These are phyloP conservation scores for Trichoderma simmonsii DNA, from an alignment of 2,329 filamentous ascomycete genomes.

Conservation along the genomic window DNA sequence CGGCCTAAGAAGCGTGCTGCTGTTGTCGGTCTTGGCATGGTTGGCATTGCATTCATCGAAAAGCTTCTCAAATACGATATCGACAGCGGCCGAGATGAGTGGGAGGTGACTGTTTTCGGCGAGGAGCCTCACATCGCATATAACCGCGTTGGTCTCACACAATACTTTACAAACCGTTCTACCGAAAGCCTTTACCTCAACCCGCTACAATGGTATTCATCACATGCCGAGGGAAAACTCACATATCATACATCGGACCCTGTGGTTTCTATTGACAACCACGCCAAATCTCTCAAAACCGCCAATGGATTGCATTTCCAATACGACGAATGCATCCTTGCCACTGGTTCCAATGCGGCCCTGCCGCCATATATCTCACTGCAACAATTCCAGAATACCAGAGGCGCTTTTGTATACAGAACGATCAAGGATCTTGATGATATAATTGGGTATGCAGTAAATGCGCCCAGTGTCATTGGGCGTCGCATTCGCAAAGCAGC, in stretches of 20 bases:
- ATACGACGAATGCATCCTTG: conserved; percentile 80
- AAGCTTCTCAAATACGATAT: conserved; percentile 84
- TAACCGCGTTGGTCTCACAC: conserved; percentile 84
- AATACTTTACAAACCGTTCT: conserved; percentile 81
- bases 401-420: conserved; percentile 84
- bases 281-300: conserved; percentile 65
- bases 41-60: conserved; percentile 84
- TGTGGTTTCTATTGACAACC: conserved; percentile 59
- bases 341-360: conserved; percentile 82
- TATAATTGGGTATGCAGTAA: conserved; percentile 69
- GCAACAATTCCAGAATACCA: conserved; percentile 63
- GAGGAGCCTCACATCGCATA: conserved; percentile 87
- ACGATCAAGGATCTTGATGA: conserved; percentile 78
- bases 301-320: conserved; percentile 65
- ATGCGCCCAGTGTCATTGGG: conserved; percentile 64
- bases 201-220: conserved; percentile 67
- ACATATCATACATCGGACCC: conserved; percentile 2
- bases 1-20: conserved; percentile 48
- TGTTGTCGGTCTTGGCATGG: conserved; percentile 88
- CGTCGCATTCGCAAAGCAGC: conserved; percentile 33
- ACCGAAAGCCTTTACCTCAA: conserved; percentile 89
- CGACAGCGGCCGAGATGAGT: conserved; percentile 61
- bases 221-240: not conserved
- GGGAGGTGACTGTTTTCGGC: conserved; percentile 79
- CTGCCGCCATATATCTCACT: conserved; percentile 64